These are phyloP conservation scores for Chimonanthus praecox DNA, from an alignment of 164 flowering plant genomes.

Conservation along the genomic window DNA sequence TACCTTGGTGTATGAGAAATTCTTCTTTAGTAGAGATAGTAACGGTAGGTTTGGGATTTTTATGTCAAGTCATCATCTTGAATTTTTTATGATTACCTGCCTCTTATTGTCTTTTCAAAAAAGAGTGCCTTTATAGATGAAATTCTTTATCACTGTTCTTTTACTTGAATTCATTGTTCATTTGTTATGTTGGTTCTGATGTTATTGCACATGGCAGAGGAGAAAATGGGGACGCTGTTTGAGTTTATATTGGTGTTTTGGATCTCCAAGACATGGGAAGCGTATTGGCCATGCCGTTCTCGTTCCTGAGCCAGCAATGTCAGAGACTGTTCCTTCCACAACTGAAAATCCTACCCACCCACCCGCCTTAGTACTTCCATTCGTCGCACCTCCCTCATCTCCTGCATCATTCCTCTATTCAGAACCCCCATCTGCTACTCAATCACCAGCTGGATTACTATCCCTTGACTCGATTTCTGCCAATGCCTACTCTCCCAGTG, in stretches of 20 bases:
- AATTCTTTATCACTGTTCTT: too few relatives aligned
- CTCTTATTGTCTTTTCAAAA: too few relatives aligned
- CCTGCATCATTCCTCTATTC: conserved; percentile 94
- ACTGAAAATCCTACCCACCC: conserved; percentile 36
- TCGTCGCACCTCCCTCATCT: conserved; percentile 93
- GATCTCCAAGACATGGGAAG: conserved; percentile 48
- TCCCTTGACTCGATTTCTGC: conserved; percentile 52
- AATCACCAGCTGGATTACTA: conserved; percentile 64
- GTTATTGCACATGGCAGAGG: conserved; percentile 44
- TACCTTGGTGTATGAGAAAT: too few relatives aligned
- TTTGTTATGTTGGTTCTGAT: background rate
- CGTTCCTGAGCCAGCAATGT: conserved; percentile 47
- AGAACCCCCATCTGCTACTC: conserved; percentile 73
- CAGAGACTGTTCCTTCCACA: conserved; percentile 26
- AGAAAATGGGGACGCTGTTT: conserved; percentile 77
- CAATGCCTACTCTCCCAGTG: conserved; percentile 69
- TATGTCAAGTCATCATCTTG: too few relatives aligned
- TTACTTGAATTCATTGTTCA: too few relatives aligned
- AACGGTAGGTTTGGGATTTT: too few relatives aligned
- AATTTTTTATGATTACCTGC: too few relatives aligned
- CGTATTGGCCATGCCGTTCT: conserved; percentile 77
- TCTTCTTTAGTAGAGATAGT: too few relatives aligned
- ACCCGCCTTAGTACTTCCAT: conserved; percentile 49
- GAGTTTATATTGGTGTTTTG: conserved; percentile 83
- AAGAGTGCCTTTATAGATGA: too few relatives aligned